A percentile compares a stretch with the other conserved stretches of the same genome.
phyloP scores from a whole-genome alignment of 345 rosid species.

The Erysimum cheiranthoides region DNA sequence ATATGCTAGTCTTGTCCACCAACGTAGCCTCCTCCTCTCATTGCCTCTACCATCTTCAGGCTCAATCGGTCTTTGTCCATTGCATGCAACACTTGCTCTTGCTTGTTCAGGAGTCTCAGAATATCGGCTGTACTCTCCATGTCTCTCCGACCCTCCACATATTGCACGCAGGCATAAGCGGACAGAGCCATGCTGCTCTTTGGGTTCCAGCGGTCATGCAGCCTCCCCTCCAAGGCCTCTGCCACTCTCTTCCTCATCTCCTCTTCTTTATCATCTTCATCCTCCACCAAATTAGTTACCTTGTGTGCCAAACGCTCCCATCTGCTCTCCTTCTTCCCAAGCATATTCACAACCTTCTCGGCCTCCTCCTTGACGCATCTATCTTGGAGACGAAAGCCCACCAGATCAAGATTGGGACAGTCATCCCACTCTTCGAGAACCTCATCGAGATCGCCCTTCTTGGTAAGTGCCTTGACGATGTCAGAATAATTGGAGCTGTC shows the following conservation, averaged over 20 bases:
- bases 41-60: conserved; percentile 40
- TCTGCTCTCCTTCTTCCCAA: conserved; percentile 44
- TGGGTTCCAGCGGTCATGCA: conserved; percentile 41
- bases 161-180: conserved; percentile 47
- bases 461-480: conserved; percentile 51
- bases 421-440: conserved; percentile 63
- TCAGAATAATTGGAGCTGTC: conserved; percentile 42
- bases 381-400: conserved; percentile 48
- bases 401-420: conserved; percentile 36
- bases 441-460: conserved; percentile 50
- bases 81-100: conserved; percentile 15
- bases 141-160: conserved; percentile 45
- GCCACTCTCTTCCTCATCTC: conserved; percentile 49
- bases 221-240: conserved; percentile 44
- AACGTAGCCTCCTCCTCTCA: conserved; percentile 40
- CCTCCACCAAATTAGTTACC: conserved; percentile 42
- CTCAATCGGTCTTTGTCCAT: conserved; percentile 33
- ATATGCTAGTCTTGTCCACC: conserved; percentile 13
- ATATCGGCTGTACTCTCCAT: conserved; percentile 37
- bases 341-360: conserved; percentile 46
- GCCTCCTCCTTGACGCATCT: conserved; percentile 58
- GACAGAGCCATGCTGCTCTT: conserved; percentile 36
- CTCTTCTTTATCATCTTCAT: conserved; percentile 34
- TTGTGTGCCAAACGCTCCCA: conserved; percentile 42
- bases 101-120: conserved; percentile 32